phyloP scores from a whole-genome alignment of 129 eudicot genomes.

The Saussurea involucrata region DNA sequence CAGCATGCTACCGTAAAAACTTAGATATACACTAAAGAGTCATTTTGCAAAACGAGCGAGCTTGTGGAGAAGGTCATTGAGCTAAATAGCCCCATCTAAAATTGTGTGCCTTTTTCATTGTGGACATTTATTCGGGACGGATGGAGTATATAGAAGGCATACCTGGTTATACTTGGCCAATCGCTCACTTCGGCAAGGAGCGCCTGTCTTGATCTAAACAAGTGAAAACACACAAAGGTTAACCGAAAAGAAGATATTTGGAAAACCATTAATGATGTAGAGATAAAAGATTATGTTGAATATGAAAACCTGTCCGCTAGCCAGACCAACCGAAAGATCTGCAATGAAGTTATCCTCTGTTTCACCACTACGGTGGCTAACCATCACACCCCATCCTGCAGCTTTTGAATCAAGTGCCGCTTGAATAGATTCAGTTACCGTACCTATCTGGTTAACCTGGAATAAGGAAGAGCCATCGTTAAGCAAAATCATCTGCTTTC shows the following conservation, averaged over 20 bases:
- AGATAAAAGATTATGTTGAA: not conserved
- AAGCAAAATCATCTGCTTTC: not conserved
- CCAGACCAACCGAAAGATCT: slow-evolving; percentile 93
- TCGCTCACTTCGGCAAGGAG: slow-evolving; percentile 96
- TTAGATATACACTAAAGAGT: too few species aligned
- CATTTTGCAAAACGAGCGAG: not conserved
- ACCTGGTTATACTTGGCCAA: slow-evolving; percentile 98
- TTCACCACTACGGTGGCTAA: slow-evolving; percentile 98
- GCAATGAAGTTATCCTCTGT: slow-evolving; percentile 98
- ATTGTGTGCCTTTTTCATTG: not conserved
- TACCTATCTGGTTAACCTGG: slow-evolving; percentile 97
- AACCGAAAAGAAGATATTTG: not conserved
- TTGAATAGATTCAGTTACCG: slow-evolving; percentile 90
- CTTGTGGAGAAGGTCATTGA: not conserved
- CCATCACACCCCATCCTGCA: slow-evolving; percentile 99
- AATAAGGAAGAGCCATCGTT: slow-evolving; percentile 1
- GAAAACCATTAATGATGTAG: not conserved
- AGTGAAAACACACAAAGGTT: not conserved
- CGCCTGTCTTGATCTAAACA: slow-evolving; percentile 87
- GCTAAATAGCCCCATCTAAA: not conserved
- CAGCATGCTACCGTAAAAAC: too few species aligned
- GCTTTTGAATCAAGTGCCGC: slow-evolving; percentile 95
- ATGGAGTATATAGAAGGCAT: not conserved
- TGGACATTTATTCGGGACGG: not conserved
- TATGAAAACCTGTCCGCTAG: slow-evolving; percentile 85